phyloP scores from a whole-genome alignment of 257 asterid genomes.

The Lycium ferocissimum region DNA sequence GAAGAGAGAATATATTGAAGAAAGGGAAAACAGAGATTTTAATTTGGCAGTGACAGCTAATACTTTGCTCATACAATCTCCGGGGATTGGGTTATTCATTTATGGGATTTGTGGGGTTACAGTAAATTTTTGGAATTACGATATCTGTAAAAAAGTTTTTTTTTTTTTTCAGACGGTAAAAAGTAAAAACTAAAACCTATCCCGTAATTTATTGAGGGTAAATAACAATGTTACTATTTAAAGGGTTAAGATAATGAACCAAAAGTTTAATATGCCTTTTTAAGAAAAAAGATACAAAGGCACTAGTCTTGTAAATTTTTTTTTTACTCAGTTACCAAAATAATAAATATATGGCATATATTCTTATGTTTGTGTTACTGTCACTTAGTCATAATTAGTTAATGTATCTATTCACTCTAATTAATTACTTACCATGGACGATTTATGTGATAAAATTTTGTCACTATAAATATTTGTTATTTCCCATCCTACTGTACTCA shows the following conservation, averaged over 20 bases:
- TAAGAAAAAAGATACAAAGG: not conserved
- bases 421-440: not conserved
- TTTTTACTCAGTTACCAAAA: not conserved
- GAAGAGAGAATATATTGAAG: slow-evolving; percentile 39
- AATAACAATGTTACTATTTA: not conserved
- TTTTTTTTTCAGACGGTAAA: not conserved
- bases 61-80: slow-evolving; percentile 38
- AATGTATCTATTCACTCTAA: not conserved
- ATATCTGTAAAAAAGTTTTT: not conserved
- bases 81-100: slow-evolving; percentile 37
- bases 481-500: not conserved
- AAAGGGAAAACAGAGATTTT: slow-evolving; percentile 37
- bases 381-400: not conserved
- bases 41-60: slow-evolving; percentile 60
- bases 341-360: not conserved
- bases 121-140: not conserved
- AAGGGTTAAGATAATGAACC: not conserved
- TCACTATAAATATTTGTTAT: not conserved
- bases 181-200: not conserved
- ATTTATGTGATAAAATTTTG: not conserved
- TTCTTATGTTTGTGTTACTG: not conserved
- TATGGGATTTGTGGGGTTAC: slow-evolving; percentile 33
- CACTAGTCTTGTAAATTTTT: not conserved
- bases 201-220: not conserved
- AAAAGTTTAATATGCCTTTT: not conserved